phyloP scores from a whole-genome alignment of 352 stramenopile genomes.

The Globisporangium paddicum region DNA sequence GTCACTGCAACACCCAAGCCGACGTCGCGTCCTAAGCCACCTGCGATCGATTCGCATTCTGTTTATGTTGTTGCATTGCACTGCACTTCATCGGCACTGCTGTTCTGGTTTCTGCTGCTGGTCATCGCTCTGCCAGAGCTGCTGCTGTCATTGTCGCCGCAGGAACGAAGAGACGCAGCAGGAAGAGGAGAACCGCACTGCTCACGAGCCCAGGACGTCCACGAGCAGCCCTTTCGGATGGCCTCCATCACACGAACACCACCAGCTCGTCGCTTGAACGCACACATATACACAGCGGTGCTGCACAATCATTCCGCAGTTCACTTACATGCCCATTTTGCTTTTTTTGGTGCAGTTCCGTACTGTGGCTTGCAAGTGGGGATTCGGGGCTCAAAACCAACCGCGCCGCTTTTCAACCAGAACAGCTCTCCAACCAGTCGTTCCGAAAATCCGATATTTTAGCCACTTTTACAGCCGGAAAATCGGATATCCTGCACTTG shows the following conservation, averaged over 20 bases:
- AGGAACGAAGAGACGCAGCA: not conserved
- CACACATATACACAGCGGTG: not conserved
- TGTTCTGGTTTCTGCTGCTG: not conserved
- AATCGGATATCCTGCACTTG: too few relatives aligned
- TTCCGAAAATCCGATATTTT: too few relatives aligned
- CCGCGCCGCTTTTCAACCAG: too few relatives aligned
- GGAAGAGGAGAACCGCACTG: not conserved
- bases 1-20: not conserved
- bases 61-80: not conserved
- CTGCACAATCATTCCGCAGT: conserved; percentile 8
- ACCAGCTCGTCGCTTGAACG: not conserved
- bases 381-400: conserved; percentile 31
- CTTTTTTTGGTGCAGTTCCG: conserved; percentile 83
- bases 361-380: conserved; percentile 41
- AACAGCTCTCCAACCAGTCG: too few relatives aligned
- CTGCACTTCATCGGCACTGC: not conserved
- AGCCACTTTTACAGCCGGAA: too few relatives aligned
- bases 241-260: not conserved
- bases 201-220: not conserved
- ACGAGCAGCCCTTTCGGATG: not conserved
- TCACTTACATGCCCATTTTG: conserved; percentile 86
- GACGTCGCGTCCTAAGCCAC: not conserved
- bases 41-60: not conserved
- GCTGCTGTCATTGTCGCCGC: not conserved
- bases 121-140: not conserved